Evolutionary conservation across 2,329 filamentous ascomycete genomes (phyloP).

Genomic region (Pseudogymnoascus sp.): DNA sequence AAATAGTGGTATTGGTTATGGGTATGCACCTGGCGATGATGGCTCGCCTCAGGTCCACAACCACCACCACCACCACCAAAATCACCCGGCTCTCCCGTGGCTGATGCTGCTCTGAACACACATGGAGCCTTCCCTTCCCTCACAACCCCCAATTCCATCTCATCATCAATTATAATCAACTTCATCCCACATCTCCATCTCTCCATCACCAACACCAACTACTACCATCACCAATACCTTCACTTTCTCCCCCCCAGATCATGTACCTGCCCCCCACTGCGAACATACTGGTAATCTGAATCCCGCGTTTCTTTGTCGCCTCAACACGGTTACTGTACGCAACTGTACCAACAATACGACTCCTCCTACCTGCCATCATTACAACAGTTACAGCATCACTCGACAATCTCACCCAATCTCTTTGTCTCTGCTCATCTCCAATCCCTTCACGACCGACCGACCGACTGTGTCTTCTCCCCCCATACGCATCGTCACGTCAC

Average conservation of each 20-base stretch:
- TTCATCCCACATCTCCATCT: neutral
- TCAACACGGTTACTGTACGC: neutral
- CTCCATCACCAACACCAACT: conserved; percentile 1
- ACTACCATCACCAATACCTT: conserved; percentile 5
- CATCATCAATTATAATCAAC: neutral
- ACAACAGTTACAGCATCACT: neutral
- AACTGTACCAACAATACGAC: neutral
- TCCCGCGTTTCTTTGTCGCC: neutral
- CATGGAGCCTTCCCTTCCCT: conserved; percentile 7
- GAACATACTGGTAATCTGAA: neutral
- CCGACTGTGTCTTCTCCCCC: neutral
- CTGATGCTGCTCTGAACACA: conserved; percentile 3
- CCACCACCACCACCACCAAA: conserved; percentile 8
- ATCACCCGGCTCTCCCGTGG: conserved; percentile 1
- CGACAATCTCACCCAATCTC: neutral
- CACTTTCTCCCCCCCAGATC: neutral
- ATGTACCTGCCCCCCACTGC: neutral
- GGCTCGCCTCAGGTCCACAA: conserved; percentile 7
- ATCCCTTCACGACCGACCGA: neutral
- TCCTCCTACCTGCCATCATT: neutral
- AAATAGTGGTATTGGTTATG: neutral
- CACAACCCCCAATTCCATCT: neutral
- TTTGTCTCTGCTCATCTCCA: neutral
- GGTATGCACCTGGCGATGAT: neutral
- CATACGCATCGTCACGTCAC: neutral